Conservation (phyloP, 2,329 filamentous ascomycete species). For the Fusarium sp. region DNA sequence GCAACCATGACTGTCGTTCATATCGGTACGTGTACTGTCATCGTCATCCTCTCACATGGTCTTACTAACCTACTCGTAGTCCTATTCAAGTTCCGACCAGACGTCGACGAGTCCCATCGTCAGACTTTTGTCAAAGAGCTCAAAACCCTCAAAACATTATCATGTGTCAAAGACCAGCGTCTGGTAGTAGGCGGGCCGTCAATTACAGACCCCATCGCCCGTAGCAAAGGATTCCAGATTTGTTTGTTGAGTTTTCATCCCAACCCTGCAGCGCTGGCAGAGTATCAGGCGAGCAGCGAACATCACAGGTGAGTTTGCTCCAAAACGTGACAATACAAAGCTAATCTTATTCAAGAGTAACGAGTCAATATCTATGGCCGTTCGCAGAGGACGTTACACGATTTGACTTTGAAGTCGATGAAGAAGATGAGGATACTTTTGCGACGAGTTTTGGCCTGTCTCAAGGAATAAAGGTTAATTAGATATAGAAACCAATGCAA, state of each 20-base stretch:
- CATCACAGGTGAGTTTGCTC: slow-evolving; percentile 60
- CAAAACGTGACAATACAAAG: accelerated
- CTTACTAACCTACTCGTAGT: slow-evolving; percentile 52
- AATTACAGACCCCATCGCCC: slow-evolving; percentile 65
- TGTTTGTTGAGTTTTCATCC: slow-evolving; percentile 67
- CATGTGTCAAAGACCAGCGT: slow-evolving; percentile 63
- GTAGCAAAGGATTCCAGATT: slow-evolving; percentile 68
- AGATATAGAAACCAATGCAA: background rate
- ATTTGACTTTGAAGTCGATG: slow-evolving; percentile 68
- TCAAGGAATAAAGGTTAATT: background rate
- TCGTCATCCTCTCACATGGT: background rate
- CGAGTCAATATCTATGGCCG: slow-evolving; percentile 65
- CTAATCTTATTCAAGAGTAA: slow-evolving; percentile 59
- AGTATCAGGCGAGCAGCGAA: slow-evolving; percentile 67
- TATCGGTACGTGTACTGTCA: slow-evolving; percentile 47
- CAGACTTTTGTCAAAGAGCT: slow-evolving; percentile 62
- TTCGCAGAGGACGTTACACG: slow-evolving; percentile 67
- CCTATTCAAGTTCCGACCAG: slow-evolving; percentile 64
- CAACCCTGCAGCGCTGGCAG: slow-evolving; percentile 60
- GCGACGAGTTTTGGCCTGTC: slow-evolving; percentile 29
- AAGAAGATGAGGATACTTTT: slow-evolving; percentile 54
- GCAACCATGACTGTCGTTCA: slow-evolving; percentile 54
- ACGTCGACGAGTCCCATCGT: slow-evolving; percentile 60
- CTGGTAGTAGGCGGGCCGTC: slow-evolving; percentile 68
- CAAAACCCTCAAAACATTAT: slow-evolving; percentile 63